phyloP scores from a whole-genome alignment of 805 yeast genomes.

The Candida pini region DNA sequence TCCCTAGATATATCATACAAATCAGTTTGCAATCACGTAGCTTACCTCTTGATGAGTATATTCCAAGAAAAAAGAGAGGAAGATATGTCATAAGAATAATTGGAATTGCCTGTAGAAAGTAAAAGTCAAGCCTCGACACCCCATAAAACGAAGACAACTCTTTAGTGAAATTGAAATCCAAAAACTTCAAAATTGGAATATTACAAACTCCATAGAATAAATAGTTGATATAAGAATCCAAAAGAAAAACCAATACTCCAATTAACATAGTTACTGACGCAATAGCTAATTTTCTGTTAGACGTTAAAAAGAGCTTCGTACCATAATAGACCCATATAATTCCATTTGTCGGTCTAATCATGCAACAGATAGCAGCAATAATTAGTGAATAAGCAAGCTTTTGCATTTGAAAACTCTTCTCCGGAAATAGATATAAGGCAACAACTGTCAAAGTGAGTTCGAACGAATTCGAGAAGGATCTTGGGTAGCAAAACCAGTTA shows the following conservation, averaged over 20 bases:
- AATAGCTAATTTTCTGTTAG: slow-evolving; percentile 2
- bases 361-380: slow-evolving; percentile 54
- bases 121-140: slow-evolving; percentile 76
- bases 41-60: slow-evolving; percentile 19
- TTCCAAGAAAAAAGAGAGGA: slow-evolving; percentile 56
- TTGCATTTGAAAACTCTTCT: neutral
- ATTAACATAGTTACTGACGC: slow-evolving; percentile 5
- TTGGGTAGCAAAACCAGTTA: slow-evolving; percentile 74
- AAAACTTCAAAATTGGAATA: slow-evolving; percentile 63
- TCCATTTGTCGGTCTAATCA: slow-evolving; percentile 81
- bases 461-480: slow-evolving; percentile 81
- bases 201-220: slow-evolving; percentile 50
- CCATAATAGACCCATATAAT: slow-evolving; percentile 73
- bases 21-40: slow-evolving; percentile 22
- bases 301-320: slow-evolving; percentile 16
- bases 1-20: slow-evolving; percentile 37
- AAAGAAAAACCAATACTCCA: slow-evolving; percentile 20
- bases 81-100: slow-evolving; percentile 58
- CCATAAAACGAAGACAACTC: slow-evolving; percentile 83
- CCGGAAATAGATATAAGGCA: slow-evolving; percentile 62
- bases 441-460: slow-evolving; percentile 68
- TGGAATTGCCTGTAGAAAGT: slow-evolving; percentile 78
- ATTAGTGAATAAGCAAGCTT: neutral
- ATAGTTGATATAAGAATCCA: slow-evolving; percentile 48
- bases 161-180: slow-evolving; percentile 71